Percentiles rank a stretch among this genome's conserved stretches.
Conservation (phyloP, 305 asterid genomes). For the Andrographis paniculata region DNA sequence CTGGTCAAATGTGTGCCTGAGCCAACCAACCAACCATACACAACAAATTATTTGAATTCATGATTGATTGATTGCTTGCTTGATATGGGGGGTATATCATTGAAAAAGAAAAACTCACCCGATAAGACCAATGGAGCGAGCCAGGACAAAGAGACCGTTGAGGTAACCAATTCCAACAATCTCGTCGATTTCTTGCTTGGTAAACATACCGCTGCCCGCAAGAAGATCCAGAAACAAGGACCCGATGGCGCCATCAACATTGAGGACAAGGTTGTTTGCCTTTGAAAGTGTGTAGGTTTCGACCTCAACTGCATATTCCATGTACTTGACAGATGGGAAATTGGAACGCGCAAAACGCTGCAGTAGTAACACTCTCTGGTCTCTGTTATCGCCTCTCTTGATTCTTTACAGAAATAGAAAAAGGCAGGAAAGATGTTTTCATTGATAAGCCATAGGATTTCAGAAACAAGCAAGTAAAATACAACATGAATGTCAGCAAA, state of each 20-base stretch:
- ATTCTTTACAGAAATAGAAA: constrained; percentile 43
- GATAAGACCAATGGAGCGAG: constrained; percentile 98
- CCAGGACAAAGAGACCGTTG: constrained; percentile 94
- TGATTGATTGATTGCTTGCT: too few species aligned
- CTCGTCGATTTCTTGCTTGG: constrained; percentile 92
- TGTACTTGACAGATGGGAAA: constrained; percentile 93
- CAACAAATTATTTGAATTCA: too few species aligned
- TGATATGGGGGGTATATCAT: too few species aligned
- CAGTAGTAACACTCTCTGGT: constrained; percentile 85
- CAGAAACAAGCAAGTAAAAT: too few species aligned
- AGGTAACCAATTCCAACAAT: constrained; percentile 89
- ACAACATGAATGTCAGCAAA: too few species aligned
- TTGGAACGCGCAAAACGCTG: constrained; percentile 78
- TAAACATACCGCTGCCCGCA: constrained; percentile 98
- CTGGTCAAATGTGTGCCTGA: constrained; percentile 93
- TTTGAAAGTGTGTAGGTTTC: constrained; percentile 93
- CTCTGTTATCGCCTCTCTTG: constrained; percentile 98
- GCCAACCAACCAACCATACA: too few species aligned
- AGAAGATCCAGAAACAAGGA: constrained; percentile 94
- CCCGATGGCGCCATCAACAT: constrained; percentile 98
- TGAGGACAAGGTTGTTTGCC: constrained; percentile 91
- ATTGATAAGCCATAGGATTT: too few species aligned
- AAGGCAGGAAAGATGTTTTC: too few species aligned
- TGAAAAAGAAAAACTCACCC: constrained; percentile 94
- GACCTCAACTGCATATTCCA: constrained; percentile 96